These are phyloP conservation scores for Dipodascus albidus DNA, from an alignment of 805 yeast species.

Conservation along the genomic window DNA sequence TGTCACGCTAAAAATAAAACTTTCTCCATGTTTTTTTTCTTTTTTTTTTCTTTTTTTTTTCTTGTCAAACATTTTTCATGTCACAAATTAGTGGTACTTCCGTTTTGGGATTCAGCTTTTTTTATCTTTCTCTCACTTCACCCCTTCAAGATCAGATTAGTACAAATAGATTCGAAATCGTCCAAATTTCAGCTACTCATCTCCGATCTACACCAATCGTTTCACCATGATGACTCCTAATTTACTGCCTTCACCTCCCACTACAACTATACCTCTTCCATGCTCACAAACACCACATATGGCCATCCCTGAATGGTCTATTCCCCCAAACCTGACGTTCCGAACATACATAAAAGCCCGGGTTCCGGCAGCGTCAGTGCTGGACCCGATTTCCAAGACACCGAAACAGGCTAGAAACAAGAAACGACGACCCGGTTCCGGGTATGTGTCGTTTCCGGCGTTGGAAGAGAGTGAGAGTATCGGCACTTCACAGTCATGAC, in stretches of 20 bases:
- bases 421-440: not conserved
- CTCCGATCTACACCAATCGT: not conserved
- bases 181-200: too few species aligned
- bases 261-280: not conserved
- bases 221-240: not conserved
- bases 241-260: not conserved
- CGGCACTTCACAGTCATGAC: not conserved
- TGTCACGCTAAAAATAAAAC: not conserved
- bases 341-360: not conserved
- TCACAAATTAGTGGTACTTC: too few species aligned
- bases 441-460: not conserved
- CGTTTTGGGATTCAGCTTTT: not conserved
- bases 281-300: not conserved
- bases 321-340: not conserved
- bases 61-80: not conserved
- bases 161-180: not conserved
- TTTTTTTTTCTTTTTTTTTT: too few species aligned
- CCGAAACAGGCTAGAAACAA: not conserved
- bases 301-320: not conserved
- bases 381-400: not conserved
- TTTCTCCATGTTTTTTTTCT: not conserved
- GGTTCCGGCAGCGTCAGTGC: not conserved
- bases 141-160: not conserved
- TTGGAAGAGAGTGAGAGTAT: not conserved
- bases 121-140: not conserved